Evolutionary conservation across 2,329 filamentous ascomycete genomes (phyloP).

Genomic region (Aspergillus glaucus): DNA sequence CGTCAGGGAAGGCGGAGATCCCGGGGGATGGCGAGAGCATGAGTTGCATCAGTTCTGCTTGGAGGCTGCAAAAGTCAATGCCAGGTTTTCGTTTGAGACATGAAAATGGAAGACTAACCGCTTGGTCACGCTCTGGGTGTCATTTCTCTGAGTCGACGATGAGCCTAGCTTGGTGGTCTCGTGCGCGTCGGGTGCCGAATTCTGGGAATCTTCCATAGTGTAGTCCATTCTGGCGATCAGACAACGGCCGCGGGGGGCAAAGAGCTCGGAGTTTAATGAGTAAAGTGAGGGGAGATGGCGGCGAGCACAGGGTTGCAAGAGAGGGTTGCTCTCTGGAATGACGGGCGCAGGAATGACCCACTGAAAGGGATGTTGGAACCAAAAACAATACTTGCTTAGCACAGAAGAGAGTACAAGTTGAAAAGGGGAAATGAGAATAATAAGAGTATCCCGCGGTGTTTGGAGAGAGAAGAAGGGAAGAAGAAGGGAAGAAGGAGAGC

Average conservation of each 20-base stretch:
- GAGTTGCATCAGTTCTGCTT: conserved; percentile 96
- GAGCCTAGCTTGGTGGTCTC: conserved; percentile 55
- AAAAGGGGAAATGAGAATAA: not conserved
- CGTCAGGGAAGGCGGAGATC: conserved; percentile 88
- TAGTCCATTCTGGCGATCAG: conserved; percentile 43
- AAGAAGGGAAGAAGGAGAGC: not conserved
- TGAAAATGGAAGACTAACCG: conserved; percentile 47
- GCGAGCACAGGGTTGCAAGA: not conserved
- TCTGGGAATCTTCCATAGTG: conserved; percentile 59
- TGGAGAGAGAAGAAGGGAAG: not conserved
- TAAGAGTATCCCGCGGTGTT: not conserved
- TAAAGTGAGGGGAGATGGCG: not conserved
- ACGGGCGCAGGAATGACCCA: conserved; percentile 17
- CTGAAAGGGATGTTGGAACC: conserved; percentile 12
- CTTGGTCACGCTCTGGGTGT: conserved; percentile 71
- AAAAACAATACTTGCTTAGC: not conserved
- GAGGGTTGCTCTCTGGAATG: conserved; percentile 29
- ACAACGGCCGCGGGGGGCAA: not conserved
- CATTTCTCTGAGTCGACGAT: conserved; percentile 51
- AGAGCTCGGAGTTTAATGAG: not conserved
- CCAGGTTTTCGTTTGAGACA: not conserved
- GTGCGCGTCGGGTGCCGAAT: conserved; percentile 57
- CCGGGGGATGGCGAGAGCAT: conserved; percentile 94
- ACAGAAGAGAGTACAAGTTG: not conserved
- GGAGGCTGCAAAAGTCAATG: conserved; percentile 56